A percentile compares a stretch with the other conserved stretches of the same genome.
phyloP scores from a whole-genome alignment of 2,329 filamentous ascomycete genomes.

The Trichophyton rubrum region DNA sequence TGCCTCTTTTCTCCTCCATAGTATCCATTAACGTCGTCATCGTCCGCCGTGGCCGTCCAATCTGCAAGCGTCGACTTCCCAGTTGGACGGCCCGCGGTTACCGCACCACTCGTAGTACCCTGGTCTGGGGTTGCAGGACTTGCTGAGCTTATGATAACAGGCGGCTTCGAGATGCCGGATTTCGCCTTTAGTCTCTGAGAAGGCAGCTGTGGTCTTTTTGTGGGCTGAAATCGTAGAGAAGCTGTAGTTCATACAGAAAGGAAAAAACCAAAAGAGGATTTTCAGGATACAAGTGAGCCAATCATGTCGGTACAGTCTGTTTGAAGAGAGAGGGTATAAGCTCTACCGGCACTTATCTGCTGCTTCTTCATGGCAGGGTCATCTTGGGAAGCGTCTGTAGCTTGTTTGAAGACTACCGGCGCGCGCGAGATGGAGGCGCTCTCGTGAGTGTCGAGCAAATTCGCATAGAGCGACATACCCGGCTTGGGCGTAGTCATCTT shows the following conservation, averaged over 20 bases:
- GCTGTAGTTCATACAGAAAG: constrained; percentile 27
- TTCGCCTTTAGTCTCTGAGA: constrained; percentile 52
- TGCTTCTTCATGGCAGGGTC: constrained; percentile 50
- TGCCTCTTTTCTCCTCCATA: constrained; percentile 57
- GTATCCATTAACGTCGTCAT: constrained; percentile 59
- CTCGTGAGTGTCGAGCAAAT: constrained; percentile 53
- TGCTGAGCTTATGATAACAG: constrained; percentile 10
- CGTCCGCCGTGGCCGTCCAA: constrained; percentile 65
- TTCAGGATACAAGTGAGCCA: constrained; percentile 37
- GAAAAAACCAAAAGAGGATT: constrained; percentile 17
- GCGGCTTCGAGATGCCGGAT: constrained; percentile 42
- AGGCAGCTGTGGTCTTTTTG: constrained; percentile 60
- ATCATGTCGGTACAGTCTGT: constrained; percentile 14
- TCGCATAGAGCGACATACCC: constrained; percentile 66
- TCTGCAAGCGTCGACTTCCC: constrained; percentile 63
- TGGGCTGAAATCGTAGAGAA: constrained; percentile 75
- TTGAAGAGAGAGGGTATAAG: constrained; percentile 22
- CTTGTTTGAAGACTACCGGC: constrained; percentile 58
- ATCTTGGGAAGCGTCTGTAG: constrained; percentile 37
- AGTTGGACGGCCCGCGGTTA: constrained; percentile 32
- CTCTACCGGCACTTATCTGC: constrained; percentile 51
- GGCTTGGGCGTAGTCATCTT: constrained; percentile 14
- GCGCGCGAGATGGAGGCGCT: constrained; percentile 60
- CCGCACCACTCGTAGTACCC: constrained; percentile 18
- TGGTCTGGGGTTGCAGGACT: constrained; percentile 1